Evolutionary conservation across 768 basidiomycete species (phyloP), one percentile per base, ranked within the genome.

Genomic region (Terana coerulea): DNA sequence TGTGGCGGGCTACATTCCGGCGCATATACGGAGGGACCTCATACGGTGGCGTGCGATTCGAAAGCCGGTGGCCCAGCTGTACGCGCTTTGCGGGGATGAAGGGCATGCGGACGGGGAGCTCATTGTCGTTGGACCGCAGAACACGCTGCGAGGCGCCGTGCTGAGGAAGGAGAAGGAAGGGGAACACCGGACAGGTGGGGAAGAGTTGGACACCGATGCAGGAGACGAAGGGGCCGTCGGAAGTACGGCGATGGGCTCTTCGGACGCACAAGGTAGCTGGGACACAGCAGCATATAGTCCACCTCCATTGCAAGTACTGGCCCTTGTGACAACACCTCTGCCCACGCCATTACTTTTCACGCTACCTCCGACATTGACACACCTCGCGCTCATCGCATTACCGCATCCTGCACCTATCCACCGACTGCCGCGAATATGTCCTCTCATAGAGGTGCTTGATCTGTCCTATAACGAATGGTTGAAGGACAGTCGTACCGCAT

Each of bases 391-490:
- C 24, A 58, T 88, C 54, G 69, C 77, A 39, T 63, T 88, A 29
- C 68, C 75, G 1, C 51, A 67, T 5, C 69, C 75, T 0, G 64
- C 83, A 15, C 69, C 80, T 1, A 60, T 90, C 17, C 75, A 81
- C 55, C 73, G 81, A 54, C 66, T 90, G 31, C 79, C 85, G 0
- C 68, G 65, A 10, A 61, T 76, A 12, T 85, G 83, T 56, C 88
- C 87, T 0, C 64, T 83, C n/a, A 67, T 90, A 24, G 68, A 76
- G 19, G 60, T 83, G 22, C 64, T 89, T 29, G 87, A 89, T 61
- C 63, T 90, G 41, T 90, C 88, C 0, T 86, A 77, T 62, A 89
- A 88, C 44, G 31, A 47, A 4, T 80, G 79, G 78, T 58, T 80
- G 22, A 53, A 50, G 26, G 45, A 54, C 14, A 47, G 47, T 5